Conservation (phyloP, 2,329 filamentous ascomycete species). For the Teratosphaeria zuluensis region DNA sequence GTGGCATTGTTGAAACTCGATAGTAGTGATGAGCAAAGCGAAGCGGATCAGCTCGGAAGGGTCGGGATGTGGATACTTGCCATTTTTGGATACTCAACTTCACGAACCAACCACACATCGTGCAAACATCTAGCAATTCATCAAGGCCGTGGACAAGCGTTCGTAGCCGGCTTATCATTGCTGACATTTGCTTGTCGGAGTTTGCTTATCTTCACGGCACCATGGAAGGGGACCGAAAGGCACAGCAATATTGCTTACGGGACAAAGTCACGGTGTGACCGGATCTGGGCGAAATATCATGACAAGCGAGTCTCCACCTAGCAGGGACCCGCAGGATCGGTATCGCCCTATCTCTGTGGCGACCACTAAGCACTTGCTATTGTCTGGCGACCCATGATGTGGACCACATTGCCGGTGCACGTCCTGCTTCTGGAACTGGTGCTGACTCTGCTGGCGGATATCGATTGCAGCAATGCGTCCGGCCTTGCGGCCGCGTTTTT, state of each 20-base stretch:
- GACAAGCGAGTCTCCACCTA: neutral
- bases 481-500: neutral
- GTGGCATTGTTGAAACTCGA: too few species aligned
- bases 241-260: neutral
- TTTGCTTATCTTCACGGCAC: neutral
- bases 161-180: neutral
- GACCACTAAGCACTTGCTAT: neutral
- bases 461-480: neutral
- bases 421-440: neutral
- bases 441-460: neutral
- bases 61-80: too few species aligned
- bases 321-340: neutral
- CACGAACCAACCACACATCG: neutral
- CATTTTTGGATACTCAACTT: neutral
- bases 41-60: too few species aligned
- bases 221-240: neutral
- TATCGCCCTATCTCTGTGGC: neutral
- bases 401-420: neutral
- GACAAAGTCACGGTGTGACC: neutral
- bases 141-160: neutral
- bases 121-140: neutral
- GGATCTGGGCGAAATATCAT: neutral
- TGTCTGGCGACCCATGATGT: neutral
- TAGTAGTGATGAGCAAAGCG: too few species aligned
- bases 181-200: neutral